Evolutionary conservation across 345 rosid genomes (phyloP).

Genomic region (Eucalyptus sp.): DNA sequence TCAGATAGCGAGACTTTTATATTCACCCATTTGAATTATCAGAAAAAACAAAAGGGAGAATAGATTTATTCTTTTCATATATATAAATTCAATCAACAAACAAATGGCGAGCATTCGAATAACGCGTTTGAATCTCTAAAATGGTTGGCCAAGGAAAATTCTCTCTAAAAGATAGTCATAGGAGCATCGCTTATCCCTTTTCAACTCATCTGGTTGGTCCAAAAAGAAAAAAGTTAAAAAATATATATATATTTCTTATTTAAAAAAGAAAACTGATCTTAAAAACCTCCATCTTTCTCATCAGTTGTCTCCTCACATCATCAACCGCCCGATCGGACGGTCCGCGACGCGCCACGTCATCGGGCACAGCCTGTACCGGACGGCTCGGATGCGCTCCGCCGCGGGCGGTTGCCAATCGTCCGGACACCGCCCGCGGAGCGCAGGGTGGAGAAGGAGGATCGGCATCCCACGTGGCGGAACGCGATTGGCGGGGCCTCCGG

Average conservation of each 20-base stretch:
- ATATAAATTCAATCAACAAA: neutral
- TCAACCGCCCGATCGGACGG: neutral
- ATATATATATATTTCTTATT: neutral
- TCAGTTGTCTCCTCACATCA: neutral
- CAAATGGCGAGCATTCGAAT: neutral
- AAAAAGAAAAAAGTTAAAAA: neutral
- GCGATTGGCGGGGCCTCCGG: neutral
- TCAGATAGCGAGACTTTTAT: rapidly evolving
- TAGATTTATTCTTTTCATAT: neutral
- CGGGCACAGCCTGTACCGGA: neutral
- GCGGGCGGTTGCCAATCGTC: neutral
- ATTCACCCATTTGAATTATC: rapidly evolving
- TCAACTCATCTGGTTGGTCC: neutral
- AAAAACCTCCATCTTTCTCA: neutral
- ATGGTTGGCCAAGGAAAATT: neutral
- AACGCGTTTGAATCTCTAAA: neutral
- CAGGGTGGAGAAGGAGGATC: neutral
- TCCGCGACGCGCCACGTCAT: neutral
- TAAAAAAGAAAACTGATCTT: neutral
- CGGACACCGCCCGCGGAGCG: neutral
- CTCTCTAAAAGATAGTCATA: neutral
- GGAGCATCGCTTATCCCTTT: neutral
- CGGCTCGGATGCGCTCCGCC: neutral
- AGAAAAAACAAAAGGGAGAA: rapidly evolving
- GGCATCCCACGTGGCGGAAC: neutral